phyloP scores from a whole-genome alignment of 148 eudicot species.

The Fagopyrum esculentum region DNA sequence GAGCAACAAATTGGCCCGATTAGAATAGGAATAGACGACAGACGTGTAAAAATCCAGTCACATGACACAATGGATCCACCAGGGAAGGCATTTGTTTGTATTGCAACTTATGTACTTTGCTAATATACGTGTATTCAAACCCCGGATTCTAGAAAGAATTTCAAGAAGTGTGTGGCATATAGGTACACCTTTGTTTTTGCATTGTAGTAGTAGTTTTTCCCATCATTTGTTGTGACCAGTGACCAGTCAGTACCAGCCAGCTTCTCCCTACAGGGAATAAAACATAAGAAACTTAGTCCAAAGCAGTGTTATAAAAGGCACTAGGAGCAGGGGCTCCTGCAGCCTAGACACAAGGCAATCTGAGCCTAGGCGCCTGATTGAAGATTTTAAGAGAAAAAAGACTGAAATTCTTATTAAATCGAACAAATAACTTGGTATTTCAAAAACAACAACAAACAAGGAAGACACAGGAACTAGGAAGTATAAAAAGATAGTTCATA shows the following conservation, averaged over 20 bases:
- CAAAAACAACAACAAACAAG: no score
- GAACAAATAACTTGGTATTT: no score
- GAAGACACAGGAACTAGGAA: no score
- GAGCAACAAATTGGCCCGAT: not conserved
- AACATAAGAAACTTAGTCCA: not conserved
- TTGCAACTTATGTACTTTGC: not conserved
- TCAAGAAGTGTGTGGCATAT: not conserved
- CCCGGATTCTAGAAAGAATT: not conserved
- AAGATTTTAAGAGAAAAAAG: no score
- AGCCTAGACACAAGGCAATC: not conserved
- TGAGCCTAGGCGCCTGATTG: not conserved
- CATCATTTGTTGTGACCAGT: constrained; percentile 77
- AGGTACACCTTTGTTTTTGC: constrained; percentile 75
- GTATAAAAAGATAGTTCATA: no score
- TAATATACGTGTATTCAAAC: not conserved
- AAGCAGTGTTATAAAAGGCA: constrained; percentile 7
- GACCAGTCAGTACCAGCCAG: constrained; percentile 85
- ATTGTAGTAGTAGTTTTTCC: constrained; percentile 88
- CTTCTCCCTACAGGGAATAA: constrained; percentile 59
- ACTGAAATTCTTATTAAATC: no score
- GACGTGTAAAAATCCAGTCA: not conserved
- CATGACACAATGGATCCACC: not conserved
- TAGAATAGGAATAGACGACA: not conserved
- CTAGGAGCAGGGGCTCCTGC: no score
- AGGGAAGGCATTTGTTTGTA: not conserved